These are phyloP conservation scores for Metarhizium robertsii DNA, from an alignment of 2,329 filamentous ascomycete genomes.

Conservation along the genomic window DNA sequence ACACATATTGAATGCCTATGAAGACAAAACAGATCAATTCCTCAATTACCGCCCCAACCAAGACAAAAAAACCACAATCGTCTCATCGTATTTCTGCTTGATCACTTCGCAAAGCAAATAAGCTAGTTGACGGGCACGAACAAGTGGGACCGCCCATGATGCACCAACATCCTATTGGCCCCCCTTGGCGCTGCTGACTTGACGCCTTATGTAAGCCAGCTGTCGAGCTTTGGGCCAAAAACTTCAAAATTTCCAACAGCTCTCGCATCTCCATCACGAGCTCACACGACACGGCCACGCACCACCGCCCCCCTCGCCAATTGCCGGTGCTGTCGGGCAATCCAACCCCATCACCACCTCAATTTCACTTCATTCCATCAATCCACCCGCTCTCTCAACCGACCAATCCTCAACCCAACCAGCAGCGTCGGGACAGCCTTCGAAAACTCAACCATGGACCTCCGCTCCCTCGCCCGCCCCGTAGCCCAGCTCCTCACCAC, in stretches of 20 bases:
- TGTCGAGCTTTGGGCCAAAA: not conserved
- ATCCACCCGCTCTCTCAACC: no score
- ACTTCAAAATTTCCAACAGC: not conserved
- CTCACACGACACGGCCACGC: not conserved
- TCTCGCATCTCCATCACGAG: not conserved
- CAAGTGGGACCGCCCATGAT: no score
- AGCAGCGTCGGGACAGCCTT: not conserved
- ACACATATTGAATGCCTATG: no score
- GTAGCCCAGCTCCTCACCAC: slow-evolving; percentile 21
- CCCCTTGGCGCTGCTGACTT: not conserved
- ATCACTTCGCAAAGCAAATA: no score
- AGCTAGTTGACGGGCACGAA: no score
- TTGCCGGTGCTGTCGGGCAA: not conserved
- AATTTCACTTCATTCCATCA: no score
- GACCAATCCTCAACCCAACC: not conserved
- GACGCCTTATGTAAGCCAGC: not conserved
- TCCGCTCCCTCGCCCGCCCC: slow-evolving; percentile 25
- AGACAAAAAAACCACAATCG: no score
- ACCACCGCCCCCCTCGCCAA: not conserved
- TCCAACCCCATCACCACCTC: not conserved
- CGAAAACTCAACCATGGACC: slow-evolving; percentile 20
- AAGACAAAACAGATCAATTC: no score
- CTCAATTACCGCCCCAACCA: no score
- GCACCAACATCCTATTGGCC: not conserved
- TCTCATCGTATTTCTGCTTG: no score